Conservation (phyloP, 306 rosid species). For the Calophaca sinica region DNA sequence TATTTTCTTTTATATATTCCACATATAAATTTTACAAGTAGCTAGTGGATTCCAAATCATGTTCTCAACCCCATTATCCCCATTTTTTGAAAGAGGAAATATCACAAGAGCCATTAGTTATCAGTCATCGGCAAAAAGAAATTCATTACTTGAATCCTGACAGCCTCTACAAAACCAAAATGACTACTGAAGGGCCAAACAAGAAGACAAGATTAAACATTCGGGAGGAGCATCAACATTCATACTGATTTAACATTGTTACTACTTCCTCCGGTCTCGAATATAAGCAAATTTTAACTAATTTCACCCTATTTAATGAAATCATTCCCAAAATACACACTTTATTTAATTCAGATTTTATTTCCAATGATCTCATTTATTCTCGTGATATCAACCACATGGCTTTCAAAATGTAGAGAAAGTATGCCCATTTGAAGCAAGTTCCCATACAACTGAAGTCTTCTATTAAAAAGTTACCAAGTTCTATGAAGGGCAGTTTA, state of each 20-base stretch:
- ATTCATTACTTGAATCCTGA: constrained; percentile 35
- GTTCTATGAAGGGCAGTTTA: no score
- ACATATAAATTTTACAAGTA: constrained; percentile 20
- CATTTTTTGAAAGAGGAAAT: constrained; percentile 4
- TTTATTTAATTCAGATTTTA: no score
- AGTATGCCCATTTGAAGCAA: no score
- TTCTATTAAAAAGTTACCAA: no score
- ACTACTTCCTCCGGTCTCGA: no score
- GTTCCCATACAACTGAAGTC: no score
- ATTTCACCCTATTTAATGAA: no score
- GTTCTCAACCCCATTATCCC: constrained; percentile 8
- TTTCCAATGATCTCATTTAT: no score
- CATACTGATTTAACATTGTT: constrained; percentile 10
- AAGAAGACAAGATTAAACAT: constrained; percentile 21
- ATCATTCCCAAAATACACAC: no score
- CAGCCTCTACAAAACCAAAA: constrained; percentile 35
- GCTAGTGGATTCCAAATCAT: constrained; percentile 22
- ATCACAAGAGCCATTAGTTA: constrained; percentile 31
- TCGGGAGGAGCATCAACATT: constrained; percentile 16
- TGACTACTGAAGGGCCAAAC: constrained; percentile 17
- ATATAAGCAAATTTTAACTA: no score
- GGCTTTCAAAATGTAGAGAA: no score
- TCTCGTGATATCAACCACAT: no score
- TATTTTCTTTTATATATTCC: constrained; percentile 3
- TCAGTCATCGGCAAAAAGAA: constrained; percentile 14